Base-by-base conservation (phyloP, 2,329 filamentous ascomycete species). In the Falciphora oryzae region DNA sequence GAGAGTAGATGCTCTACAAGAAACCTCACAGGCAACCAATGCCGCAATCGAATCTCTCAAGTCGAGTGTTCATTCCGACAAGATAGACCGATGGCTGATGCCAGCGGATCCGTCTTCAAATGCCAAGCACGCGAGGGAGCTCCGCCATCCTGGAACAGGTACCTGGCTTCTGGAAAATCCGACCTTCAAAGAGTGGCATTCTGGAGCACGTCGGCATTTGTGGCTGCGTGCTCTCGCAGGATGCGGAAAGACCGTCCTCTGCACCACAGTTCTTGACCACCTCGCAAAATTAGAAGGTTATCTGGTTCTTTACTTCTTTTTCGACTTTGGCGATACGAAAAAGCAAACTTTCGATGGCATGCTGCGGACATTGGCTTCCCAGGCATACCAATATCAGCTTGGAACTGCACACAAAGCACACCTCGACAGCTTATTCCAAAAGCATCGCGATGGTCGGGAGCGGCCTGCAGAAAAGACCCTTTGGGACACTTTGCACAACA, bases 11-110 rank as follows among this genome's bases (percentile, higher is more conserved):
- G 29, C 29, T 29, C 29, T 29, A 29, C 29, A 29, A 29, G 29
- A 29, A 29, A 29, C 65, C 13, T 65, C 66, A 0, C 29, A 27
- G 3, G 11, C 61, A 1, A 56, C 67, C 1, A 61, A 28, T 2
- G n/a, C 61, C 7, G 66, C 67, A 53, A 13, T 57, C 3, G 22
- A 57, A 16, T 35, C n/a, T 32, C 32, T 60, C 18, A n/a, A 31
- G 18, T 35, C 32, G 13, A 14, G 32, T 14, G 32, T 14, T 35
- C 10, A 11, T 35, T 10, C n/a, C 57, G 27, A 59, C 14, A 27
- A 18, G 11, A 59, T 59, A 14, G 3, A 18, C 2, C n/a, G 57
- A 6, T 59, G 57, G 57, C 57, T 59, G 11, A 27, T n/a, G 5
- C 57, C 57, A 13, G n/a, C 57, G 16, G 57, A 59, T 59, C 57